These are phyloP conservation scores for Penicillium sp. DNA, from an alignment of 2,329 filamentous ascomycete genomes.

Conservation along the genomic window DNA sequence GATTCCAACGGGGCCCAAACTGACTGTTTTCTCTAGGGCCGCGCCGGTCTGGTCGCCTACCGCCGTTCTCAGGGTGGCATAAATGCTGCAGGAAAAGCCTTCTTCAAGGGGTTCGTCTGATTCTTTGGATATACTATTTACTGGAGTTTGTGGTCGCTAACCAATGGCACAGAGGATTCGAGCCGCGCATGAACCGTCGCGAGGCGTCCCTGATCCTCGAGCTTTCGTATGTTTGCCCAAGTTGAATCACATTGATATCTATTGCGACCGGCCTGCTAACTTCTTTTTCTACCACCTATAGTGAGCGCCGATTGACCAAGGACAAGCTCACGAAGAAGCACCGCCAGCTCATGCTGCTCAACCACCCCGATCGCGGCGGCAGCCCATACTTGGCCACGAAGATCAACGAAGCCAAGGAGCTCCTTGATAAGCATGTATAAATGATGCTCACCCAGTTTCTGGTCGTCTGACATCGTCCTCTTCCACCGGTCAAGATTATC, in stretches of 20 bases:
- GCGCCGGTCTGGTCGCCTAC: conserved; percentile 87
- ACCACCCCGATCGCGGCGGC: conserved; percentile 93
- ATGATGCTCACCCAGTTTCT: not conserved
- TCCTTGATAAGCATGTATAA: conserved; percentile 74
- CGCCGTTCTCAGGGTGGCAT: conserved; percentile 72
- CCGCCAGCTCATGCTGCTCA: conserved; percentile 92
- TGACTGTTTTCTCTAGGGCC: conserved; percentile 64
- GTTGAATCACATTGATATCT: not conserved
- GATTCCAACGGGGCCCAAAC: not conserved
- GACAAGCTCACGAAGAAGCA: conserved; percentile 96
- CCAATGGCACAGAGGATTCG: conserved; percentile 68
- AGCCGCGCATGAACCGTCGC: conserved; percentile 87
- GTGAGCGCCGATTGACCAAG: conserved; percentile 84
- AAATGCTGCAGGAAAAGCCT: conserved; percentile 83
- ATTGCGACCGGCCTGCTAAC: conserved; percentile 5
- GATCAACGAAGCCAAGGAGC: conserved; percentile 97
- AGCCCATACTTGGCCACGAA: conserved; percentile 97
- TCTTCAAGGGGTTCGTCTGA: conserved; percentile 76
- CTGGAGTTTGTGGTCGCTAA: conserved; percentile 9
- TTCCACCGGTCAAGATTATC: not conserved
- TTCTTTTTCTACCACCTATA: conserved; percentile 43
- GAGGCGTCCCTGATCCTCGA: conserved; percentile 91
- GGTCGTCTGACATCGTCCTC: conserved; percentile 3
- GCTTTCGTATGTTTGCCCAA: conserved; percentile 68
- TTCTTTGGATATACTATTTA: conserved; percentile 3